A percentile compares a stretch with the other conserved stretches of the same genome.
Conservation (phyloP, 306 rosid species). For the Casuarina cunninghamiana region DNA sequence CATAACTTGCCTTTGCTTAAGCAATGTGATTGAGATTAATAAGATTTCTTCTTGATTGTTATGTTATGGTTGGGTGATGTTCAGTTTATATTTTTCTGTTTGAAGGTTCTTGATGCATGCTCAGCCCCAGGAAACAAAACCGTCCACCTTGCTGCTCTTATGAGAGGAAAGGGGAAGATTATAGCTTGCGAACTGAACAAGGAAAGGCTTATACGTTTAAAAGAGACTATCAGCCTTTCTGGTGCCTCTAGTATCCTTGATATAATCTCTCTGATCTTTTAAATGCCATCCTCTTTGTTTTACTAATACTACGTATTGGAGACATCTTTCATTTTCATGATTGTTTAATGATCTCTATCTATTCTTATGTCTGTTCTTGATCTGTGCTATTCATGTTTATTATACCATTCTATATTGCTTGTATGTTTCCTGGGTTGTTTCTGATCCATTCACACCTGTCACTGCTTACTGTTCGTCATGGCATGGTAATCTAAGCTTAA, state of each 20-base stretch:
- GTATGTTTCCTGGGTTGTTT: neutral
- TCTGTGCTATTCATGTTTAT: constrained; percentile 1
- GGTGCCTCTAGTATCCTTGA: constrained; percentile 85
- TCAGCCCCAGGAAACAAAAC: constrained; percentile 98
- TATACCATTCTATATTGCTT: neutral
- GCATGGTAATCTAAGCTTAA: constrained; percentile 44
- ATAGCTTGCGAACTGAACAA: constrained; percentile 79
- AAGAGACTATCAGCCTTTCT: constrained; percentile 68
- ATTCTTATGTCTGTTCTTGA: neutral
- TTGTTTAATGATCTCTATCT: neutral
- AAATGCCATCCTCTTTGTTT: constrained; percentile 6
- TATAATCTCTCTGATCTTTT: neutral
- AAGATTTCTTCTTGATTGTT: neutral
- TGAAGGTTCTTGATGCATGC: constrained; percentile 94
- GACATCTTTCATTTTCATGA: constrained; percentile 4
- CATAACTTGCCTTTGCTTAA: neutral
- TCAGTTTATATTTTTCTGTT: constrained; percentile 34
- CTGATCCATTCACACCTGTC: neutral
- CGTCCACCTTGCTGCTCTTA: constrained; percentile 87
- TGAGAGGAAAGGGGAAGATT: constrained; percentile 73
- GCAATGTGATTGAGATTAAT: neutral
- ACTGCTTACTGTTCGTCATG: neutral
- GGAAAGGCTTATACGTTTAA: constrained; percentile 66
- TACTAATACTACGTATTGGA: neutral
- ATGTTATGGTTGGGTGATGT: constrained; percentile 10